Percentiles rank a stretch among this genome's conserved stretches.
Conservation (phyloP, 179 eudicot genomes). For the Camellia oleifera region DNA sequence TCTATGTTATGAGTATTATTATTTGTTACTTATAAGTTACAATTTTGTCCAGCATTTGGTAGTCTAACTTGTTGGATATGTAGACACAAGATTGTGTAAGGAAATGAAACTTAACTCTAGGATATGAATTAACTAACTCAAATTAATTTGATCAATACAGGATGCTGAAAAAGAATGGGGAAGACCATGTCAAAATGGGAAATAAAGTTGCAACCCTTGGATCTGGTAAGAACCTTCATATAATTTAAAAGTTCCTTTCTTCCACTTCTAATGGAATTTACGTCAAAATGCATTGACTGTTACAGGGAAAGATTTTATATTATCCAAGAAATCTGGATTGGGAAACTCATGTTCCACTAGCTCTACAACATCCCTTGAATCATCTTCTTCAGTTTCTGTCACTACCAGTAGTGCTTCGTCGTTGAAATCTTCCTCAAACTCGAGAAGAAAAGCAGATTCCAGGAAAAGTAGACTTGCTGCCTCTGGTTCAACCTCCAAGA, state of each 20-base stretch:
- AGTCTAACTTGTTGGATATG: not conserved
- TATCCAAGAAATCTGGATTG: conserved; percentile 13
- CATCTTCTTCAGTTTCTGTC: conserved; percentile 27
- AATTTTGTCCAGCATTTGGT: not conserved
- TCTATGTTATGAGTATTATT: too few species aligned
- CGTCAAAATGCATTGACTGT: not conserved
- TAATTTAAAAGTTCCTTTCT: not conserved
- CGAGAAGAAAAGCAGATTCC: conserved; percentile 29
- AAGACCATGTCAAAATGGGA: conserved; percentile 11
- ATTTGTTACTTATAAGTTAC: too few species aligned
- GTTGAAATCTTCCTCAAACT: conserved; percentile 25
- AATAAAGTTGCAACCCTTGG: conserved; percentile 19
- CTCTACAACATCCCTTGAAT: conserved; percentile 17
- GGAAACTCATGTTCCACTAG: conserved; percentile 23
- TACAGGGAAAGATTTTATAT: conserved; percentile 16
- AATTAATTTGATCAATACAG: conserved; percentile 24
- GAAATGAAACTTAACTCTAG: not conserved
- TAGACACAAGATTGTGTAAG: not conserved
- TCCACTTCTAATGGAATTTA: not conserved
- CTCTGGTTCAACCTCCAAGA: conserved; percentile 28
- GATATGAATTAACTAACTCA: conserved; percentile 16
- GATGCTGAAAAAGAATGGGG: conserved; percentile 17
- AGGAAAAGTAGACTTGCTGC: conserved; percentile 29
- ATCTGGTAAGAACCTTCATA: conserved; percentile 10
- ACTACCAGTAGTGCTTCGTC: conserved; percentile 18